phyloP scores from a whole-genome alignment of 2,329 filamentous ascomycete genomes.

The Penicillium crustosum region DNA sequence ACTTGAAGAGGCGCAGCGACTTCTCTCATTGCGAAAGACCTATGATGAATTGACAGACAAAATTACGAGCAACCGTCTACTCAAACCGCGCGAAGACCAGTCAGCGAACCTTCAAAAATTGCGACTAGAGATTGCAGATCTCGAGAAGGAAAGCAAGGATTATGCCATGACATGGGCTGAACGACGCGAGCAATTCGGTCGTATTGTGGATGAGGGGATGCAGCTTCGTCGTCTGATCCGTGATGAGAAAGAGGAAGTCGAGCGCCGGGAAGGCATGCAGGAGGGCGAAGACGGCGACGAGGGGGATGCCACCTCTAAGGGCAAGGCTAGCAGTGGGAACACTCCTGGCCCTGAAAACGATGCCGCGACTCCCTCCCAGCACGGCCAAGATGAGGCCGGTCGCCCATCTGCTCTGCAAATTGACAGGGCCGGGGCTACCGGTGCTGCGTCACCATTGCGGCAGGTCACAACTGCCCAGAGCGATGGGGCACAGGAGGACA shows the following conservation, averaged over 20 bases:
- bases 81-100: conserved; percentile 84
- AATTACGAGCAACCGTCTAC: conserved; percentile 76
- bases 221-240: conserved; percentile 79
- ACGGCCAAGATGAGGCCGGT: conserved; percentile 35
- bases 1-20: conserved; percentile 72
- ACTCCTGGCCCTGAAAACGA: conserved; percentile 54
- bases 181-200: conserved; percentile 79
- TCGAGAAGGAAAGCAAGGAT: conserved; percentile 78
- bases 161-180: conserved; percentile 84
- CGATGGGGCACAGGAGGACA: conserved; percentile 53
- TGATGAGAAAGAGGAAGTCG: conserved; percentile 93
- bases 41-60: conserved; percentile 87
- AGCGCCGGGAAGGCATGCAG: conserved; percentile 78
- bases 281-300: conserved; percentile 60
- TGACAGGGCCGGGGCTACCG: conserved; percentile 33
- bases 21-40: conserved; percentile 73
- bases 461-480: conserved; percentile 37
- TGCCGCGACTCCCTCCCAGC: conserved; percentile 37
- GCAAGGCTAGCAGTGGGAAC: conserved; percentile 48
- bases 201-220: conserved; percentile 89
- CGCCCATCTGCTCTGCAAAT: conserved; percentile 29
- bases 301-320: conserved; percentile 51
- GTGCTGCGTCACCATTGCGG: conserved; percentile 41
- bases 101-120: conserved; percentile 74
- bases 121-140: conserved; percentile 81